Conservation (phyloP, 495 filamentous ascomycete genomes). For the Tuber brumale region DNA sequence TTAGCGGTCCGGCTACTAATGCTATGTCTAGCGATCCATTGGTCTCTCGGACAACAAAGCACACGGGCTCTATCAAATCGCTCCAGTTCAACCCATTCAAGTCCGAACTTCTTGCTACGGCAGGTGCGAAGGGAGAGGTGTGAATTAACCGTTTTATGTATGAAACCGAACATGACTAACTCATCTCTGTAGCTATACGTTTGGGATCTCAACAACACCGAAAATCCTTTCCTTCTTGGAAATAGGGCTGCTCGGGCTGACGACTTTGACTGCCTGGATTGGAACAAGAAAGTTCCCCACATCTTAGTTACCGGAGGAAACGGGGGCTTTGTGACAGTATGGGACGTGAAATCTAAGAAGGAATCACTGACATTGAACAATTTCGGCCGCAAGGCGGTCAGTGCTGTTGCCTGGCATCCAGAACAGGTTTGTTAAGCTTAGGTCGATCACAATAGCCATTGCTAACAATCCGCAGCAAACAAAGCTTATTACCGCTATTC, state of each 20-base stretch:
- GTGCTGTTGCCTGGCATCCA: conserved; percentile 94
- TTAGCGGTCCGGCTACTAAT: conserved; percentile 27
- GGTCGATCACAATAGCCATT: not conserved
- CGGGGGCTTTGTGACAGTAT: conserved; percentile 93
- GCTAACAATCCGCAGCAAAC: conserved; percentile 46
- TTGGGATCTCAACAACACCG: conserved; percentile 82
- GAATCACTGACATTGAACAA: conserved; percentile 94
- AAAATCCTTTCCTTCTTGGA: conserved; percentile 80
- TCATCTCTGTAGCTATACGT: conserved; percentile 91
- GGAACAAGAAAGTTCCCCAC: conserved; percentile 97
- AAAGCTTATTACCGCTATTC: conserved; percentile 86
- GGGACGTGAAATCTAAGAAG: conserved; percentile 96
- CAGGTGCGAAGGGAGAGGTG: conserved; percentile 84
- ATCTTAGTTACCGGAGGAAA: conserved; percentile 92
- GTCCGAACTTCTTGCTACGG: conserved; percentile 84
- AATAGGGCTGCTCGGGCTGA: conserved; percentile 80
- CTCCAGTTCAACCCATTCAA: conserved; percentile 96
- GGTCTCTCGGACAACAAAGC: conserved; percentile 84
- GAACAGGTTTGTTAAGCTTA: conserved; percentile 51
- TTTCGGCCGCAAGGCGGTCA: conserved; percentile 81
- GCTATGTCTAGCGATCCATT: conserved; percentile 56
- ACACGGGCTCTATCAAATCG: conserved; percentile 86
- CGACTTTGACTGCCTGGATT: conserved; percentile 90
- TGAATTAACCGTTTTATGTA: not conserved
- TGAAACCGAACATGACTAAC: conserved; percentile 47